Evolutionary conservation across 1,139 yeast genomes (phyloP), one percentile per base, ranked within the genome.

Genomic region (Scheffersomyces quercinus): DNA sequence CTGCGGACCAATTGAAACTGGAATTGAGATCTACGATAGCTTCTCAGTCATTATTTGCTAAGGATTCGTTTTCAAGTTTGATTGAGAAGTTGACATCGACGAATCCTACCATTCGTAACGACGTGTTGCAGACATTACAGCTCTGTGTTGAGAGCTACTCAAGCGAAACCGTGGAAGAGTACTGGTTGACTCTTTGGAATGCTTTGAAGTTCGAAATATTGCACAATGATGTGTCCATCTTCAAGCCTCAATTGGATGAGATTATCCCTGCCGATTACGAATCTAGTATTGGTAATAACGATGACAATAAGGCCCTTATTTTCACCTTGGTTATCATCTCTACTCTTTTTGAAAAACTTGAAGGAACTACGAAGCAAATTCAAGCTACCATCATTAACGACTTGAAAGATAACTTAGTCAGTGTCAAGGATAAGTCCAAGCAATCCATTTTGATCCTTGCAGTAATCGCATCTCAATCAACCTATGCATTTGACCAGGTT

Each of bases 71-170:
- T 49, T 84, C 90, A 0, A 88, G 85, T 44, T 71, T 95, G 40
- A 70, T 90, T 35, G 97, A 91, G 53, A 95, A 93, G 60, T 73
- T 91, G 45, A 80, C 93, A 1, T 88, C 97, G 0, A 84, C 96
- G 2, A 85, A 93, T 14, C 83, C 88, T 1, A 64, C 71, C 3
- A 91, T 90, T 20, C 84, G 95, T 59, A 71, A 79, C 45, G 99
- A 95, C 56, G 83, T 90, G 0, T 67, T 93, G 36, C 64, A 72
- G 37, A 83, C 96, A 0, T 64, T 93, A 34, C 59, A 71, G 3
- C 65, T 67, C 1, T 85, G 95, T 50, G 68, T 88, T 5, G 64
- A 72, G 28, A 63, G 60, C 7, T 88, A 85, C 55, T 69, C 77
- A 0, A 54, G 66, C 0, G 73, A 70, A 10, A 67, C 78, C 0